Evolutionary conservation across 495 filamentous ascomycete genomes (phyloP).

Genomic region (Amniculicola lignicola): DNA sequence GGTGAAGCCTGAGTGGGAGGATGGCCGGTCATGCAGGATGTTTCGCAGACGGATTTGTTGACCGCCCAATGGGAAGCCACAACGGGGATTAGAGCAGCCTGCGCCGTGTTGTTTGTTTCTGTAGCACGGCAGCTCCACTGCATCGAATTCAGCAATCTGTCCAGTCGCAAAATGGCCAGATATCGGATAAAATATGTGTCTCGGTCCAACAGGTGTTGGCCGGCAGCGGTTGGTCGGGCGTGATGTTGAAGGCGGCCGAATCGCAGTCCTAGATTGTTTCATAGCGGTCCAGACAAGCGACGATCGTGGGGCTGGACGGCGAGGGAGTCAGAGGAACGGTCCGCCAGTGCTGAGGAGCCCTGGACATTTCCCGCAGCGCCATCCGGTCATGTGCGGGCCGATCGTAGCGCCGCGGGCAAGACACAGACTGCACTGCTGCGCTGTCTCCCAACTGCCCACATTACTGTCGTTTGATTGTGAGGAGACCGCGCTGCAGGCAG

Average conservation of each 20-base stretch:
- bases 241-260: neutral
- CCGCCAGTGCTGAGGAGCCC: constrained; percentile 23
- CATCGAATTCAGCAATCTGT: neutral
- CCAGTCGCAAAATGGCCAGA: constrained; percentile 6
- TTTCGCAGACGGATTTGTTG: neutral
- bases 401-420: too few species aligned
- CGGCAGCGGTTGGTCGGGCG: neutral
- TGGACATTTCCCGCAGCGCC: constrained; percentile 15
- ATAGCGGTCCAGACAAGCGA: neutral
- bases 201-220: constrained; percentile 1
- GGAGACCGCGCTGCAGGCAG: neutral
- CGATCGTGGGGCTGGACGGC: too few species aligned
- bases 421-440: neutral
- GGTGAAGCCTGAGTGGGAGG: too few species aligned
- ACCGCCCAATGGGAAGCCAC: neutral
- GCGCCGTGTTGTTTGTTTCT: neutral
- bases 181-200: neutral
- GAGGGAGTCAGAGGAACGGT: constrained; percentile 16
- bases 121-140: neutral
- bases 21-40: too few species aligned
- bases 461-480: constrained; percentile 3
- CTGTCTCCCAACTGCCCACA: constrained; percentile 4
- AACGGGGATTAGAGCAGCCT: neutral
- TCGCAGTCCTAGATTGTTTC: neutral
- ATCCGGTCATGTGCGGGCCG: constrained; percentile 29